These are phyloP conservation scores for Boletus sensibilis DNA, from an alignment of 768 basidiomycete species.

Conservation along the genomic window DNA sequence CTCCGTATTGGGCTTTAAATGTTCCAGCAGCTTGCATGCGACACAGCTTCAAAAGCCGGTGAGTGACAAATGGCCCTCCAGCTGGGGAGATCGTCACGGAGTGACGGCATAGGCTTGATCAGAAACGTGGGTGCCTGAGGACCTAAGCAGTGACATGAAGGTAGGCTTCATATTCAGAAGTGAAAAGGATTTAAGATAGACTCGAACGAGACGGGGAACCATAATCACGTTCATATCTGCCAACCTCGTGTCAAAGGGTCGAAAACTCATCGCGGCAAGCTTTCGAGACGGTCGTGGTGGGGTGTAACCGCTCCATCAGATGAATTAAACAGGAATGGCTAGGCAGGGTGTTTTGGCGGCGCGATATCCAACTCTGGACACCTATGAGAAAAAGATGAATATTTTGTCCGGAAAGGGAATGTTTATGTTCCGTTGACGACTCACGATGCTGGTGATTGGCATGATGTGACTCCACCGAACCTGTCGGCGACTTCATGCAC, in stretches of 20 bases:
- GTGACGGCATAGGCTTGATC: not conserved
- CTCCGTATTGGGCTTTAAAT: constrained; percentile 6
- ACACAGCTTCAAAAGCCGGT: constrained; percentile 13
- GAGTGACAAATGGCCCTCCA: not conserved
- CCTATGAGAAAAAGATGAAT: not conserved
- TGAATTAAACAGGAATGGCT: not conserved
- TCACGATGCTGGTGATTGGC: constrained; percentile 2
- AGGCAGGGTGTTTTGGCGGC: not conserved
- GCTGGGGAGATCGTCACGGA: not conserved
- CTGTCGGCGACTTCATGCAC: constrained; percentile 2
- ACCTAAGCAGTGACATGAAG: not conserved
- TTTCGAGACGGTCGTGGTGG: not conserved
- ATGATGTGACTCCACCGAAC: constrained; percentile 1
- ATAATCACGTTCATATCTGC: not conserved
- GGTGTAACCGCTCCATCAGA: not conserved
- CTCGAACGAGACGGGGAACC: not conserved
- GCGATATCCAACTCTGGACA: not conserved
- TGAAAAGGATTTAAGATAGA: not conserved
- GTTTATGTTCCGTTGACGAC: not conserved
- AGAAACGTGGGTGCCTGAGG: not conserved
- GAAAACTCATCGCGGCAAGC: not conserved
- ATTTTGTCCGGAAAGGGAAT: not conserved
- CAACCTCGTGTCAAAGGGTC: not conserved
- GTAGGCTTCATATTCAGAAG: not conserved
- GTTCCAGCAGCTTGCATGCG: not conserved